Conservation (phyloP, 768 basidiomycete genomes). For the Coprinopsis strossmayeri region DNA sequence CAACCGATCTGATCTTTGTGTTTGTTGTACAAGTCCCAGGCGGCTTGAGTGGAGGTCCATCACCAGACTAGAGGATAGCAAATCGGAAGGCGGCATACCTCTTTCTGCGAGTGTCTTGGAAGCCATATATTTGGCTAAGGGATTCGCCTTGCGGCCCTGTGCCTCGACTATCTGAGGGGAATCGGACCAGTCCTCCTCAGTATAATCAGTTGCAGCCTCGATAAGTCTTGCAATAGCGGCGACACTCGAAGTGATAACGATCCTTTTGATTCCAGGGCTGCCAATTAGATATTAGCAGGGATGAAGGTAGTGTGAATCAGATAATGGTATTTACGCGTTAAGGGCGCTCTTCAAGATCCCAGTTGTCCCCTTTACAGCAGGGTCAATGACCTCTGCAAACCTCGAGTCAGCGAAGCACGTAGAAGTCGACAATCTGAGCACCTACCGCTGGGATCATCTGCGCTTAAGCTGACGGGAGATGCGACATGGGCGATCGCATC, state of each 20-base stretch:
- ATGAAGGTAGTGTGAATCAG: neutral
- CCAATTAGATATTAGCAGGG: neutral
- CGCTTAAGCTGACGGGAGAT: conserved; percentile 49
- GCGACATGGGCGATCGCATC: conserved; percentile 68
- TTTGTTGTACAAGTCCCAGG: conserved; percentile 35
- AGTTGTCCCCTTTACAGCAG: conserved; percentile 68
- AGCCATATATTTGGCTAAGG: conserved; percentile 44
- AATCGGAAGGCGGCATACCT: too few species aligned
- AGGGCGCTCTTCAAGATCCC: conserved; percentile 53
- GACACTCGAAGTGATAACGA: conserved; percentile 63
- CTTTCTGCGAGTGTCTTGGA: conserved; percentile 63
- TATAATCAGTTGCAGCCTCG: conserved; percentile 25
- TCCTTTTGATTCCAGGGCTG: conserved; percentile 48
- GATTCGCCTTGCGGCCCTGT: conserved; percentile 37
- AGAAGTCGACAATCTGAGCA: neutral
- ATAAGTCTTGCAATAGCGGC: conserved; percentile 36
- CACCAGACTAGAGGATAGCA: neutral
- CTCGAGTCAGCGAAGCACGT: neutral
- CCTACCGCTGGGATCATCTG: conserved; percentile 34
- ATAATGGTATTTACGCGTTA: conserved; percentile 35
- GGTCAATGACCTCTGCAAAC: conserved; percentile 51
- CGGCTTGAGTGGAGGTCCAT: conserved; percentile 21
- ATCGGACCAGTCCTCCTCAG: conserved; percentile 59
- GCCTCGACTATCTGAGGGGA: conserved; percentile 38
- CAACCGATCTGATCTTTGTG: conserved; percentile 37